Conservation (phyloP, 2,329 filamentous ascomycete genomes). For the Penicillium oxalicum region DNA sequence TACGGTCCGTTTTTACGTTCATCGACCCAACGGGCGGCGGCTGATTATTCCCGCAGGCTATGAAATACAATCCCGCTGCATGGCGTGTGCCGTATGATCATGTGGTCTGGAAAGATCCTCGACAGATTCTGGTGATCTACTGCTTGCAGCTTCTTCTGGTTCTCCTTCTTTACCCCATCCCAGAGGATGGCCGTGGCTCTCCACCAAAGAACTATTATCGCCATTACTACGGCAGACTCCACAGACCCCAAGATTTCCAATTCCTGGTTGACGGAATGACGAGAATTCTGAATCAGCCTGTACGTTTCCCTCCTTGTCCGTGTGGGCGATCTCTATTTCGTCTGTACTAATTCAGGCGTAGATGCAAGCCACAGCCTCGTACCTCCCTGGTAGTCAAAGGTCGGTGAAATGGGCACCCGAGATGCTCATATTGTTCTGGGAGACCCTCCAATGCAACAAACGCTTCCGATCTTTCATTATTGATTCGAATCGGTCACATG, state of each 20-base stretch:
- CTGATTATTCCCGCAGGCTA: slow-evolving; percentile 51
- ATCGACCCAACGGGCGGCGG: not conserved
- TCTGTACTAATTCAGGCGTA: slow-evolving; percentile 19
- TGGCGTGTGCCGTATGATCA: slow-evolving; percentile 95
- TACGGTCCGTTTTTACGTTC: slow-evolving; percentile 56
- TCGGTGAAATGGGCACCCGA: slow-evolving; percentile 84
- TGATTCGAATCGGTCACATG: slow-evolving; percentile 86
- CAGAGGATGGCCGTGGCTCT: slow-evolving; percentile 60
- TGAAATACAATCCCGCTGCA: slow-evolving; percentile 91
- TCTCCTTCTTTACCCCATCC: slow-evolving; percentile 78
- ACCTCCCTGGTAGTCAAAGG: slow-evolving; percentile 77
- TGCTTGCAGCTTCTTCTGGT: slow-evolving; percentile 85
- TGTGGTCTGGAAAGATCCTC: slow-evolving; percentile 83
- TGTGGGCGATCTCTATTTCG: too few relatives aligned
- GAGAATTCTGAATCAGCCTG: slow-evolving; percentile 81
- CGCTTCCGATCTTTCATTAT: slow-evolving; percentile 94
- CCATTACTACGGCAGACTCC: slow-evolving; percentile 82
- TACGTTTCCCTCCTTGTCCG: slow-evolving; percentile 24
- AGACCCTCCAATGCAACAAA: slow-evolving; percentile 94
- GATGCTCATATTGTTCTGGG: slow-evolving; percentile 97
- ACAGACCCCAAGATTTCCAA: slow-evolving; percentile 93
- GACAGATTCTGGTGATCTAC: slow-evolving; percentile 85
- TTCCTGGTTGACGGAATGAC: slow-evolving; percentile 95
- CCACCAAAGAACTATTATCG: slow-evolving; percentile 86
- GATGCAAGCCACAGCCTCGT: slow-evolving; percentile 81